Evolutionary conservation across 2,329 filamentous ascomycete species (phyloP), one percentile per base, ranked within the genome.

Genomic region (Claviceps fusiformis): DNA sequence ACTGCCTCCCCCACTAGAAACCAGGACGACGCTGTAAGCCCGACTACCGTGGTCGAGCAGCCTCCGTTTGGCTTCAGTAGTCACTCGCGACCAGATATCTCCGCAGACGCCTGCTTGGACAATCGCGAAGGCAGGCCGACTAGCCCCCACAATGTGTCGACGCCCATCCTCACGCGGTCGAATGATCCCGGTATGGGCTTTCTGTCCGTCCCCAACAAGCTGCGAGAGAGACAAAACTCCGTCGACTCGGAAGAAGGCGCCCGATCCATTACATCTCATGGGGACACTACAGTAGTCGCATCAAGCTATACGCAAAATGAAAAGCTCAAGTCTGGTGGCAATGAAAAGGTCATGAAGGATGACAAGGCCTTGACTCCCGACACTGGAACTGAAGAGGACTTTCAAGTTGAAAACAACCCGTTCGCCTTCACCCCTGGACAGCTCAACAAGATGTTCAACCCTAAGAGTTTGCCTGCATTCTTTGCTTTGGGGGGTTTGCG

Each of bases 391-490:
- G 87, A 91, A 66, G 75, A 72, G 19, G 87, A 92, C 59, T 95
- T 95, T 62, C 63, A 80, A 15, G 83, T 92, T 11, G 77, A 85
- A 6, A 76, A 89, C 66, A 95, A 93, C 66, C 85, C 86, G 0
- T 95, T 95, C 64, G 90, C 89, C 17, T 95, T 89, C 66, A 82
- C 83, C 2, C 87, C 87, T 3, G 90, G 91, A 15, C 85, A 95
- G 64, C 75, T 96, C 59, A 85, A 83, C 63, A 95, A 95, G 69
- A 79, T 95, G 72, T 82, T 92, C 58, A 93, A 95, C 65, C 91
- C 91, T 3, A 95, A 95, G 73, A 95, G 83, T 58, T 71, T 95
- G 56, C 75, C 85, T 13, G 90, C 90, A 0, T 95, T 92, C 62
- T 87, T 85, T 64, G 84, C 84, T 15, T 68, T 96, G 5, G 90